Evolutionary conservation across 1,284 basidiomycete species (phyloP), one percentile per base, ranked within the genome.

Genomic region (Pisolithus thermaeus): DNA sequence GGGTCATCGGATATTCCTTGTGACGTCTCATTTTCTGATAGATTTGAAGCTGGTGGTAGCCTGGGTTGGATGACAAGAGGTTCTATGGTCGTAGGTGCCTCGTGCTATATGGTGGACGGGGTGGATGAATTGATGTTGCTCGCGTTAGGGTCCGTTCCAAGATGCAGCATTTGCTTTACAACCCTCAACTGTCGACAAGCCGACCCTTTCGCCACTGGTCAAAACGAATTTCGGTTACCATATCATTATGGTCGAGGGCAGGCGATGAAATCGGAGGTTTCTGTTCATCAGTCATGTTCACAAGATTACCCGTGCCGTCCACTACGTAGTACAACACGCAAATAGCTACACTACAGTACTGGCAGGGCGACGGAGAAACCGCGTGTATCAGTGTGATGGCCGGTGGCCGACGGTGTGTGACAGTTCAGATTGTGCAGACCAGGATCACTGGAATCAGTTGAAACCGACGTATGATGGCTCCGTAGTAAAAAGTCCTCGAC

Each of bases 161-260:
- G 89, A 92, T 51, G 89, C 80, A 14, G 90, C 88, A 6, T 92
- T 92, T 68, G 80, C 80, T 18, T 73, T 92, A 41, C 73, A 78
- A 39, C 87, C 89, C 3, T 92, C 90, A 4, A 80, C 83, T 7
- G 80, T 87, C 53, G 87, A 90, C 66, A 89, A 87, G 56, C 88
- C 88, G 3, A 70, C 79, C 48, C 62, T 80, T 16, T 87, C 87
- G 4, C 69, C 80, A 8, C 76, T 91, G 43, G 83, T 91, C 37
- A 92, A 90, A 70, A 91, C 89, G 3, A 80, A 77, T 54, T 84
- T 84, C 63, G 90, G 89, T n/a, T 92, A 92, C 64, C 89, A 92
- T 63, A 83, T 92, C 59, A 90, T 92, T 65, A 89, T 92, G 85
- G 87, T 90, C 4, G 88, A 92, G 70, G 87, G 86, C 18, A 78